These are phyloP conservation scores for Leccinum angustisporum DNA, from an alignment of 1,284 basidiomycete species.

Conservation along the genomic window DNA sequence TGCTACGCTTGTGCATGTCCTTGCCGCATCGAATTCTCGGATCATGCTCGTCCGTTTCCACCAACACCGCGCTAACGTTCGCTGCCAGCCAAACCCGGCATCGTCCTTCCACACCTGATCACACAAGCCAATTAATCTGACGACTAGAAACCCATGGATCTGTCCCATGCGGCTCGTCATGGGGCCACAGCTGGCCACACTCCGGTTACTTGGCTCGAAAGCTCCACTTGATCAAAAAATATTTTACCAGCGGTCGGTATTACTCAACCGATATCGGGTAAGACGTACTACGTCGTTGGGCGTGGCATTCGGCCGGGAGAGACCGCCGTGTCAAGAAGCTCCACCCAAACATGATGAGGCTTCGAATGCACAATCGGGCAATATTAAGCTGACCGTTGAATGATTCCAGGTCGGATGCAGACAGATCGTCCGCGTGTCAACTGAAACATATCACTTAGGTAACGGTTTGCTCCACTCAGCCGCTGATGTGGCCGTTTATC, in stretches of 20 bases:
- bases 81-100: neutral
- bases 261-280: neutral
- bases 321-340: neutral
- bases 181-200: neutral
- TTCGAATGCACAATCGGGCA: neutral
- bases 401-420: neutral
- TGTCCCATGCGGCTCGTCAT: neutral
- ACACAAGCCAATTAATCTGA: neutral
- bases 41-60: constrained; percentile 24
- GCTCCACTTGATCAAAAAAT: constrained; percentile 15
- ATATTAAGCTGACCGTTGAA: neutral
- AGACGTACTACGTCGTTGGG: neutral
- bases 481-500: constrained; percentile 1
- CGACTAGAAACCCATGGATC: neutral
- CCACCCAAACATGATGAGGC: neutral
- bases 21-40: constrained; percentile 18
- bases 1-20: constrained; percentile 4
- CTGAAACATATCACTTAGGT: constrained; percentile 18
- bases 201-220: neutral
- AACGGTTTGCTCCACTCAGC: constrained; percentile 19
- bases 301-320: neutral
- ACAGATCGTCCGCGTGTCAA: constrained; percentile 5
- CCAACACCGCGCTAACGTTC: neutral
- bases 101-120: neutral
- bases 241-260: neutral